Conservation (phyloP, 495 filamentous ascomycete species). For the Hyaloscypha bicolor region DNA sequence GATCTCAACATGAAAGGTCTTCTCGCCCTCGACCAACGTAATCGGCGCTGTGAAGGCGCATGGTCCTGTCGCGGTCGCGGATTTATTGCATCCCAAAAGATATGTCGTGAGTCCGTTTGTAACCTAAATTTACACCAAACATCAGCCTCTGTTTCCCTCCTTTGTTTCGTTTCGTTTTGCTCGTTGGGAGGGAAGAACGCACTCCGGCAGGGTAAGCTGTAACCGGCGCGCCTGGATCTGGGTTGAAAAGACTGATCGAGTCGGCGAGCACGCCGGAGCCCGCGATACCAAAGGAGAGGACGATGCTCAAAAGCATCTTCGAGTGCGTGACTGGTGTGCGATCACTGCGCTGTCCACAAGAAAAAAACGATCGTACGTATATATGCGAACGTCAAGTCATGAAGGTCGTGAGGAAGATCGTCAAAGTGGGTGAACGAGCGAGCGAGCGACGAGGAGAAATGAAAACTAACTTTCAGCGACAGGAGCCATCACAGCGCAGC, state of each 20-base stretch:
- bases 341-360: no score
- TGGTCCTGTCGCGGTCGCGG: not conserved
- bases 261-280: not conserved
- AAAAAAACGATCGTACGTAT: not conserved
- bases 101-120: slow-evolving; percentile 17
- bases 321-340: not conserved
- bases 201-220: not conserved
- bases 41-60: slow-evolving; percentile 21
- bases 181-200: not conserved
- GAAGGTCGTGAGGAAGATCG: not conserved
- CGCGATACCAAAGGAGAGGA: not conserved
- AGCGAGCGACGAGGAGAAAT: not conserved
- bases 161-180: not conserved
- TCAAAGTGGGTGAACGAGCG: not conserved
- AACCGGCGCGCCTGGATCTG: not conserved
- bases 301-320: not conserved
- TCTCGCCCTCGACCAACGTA: slow-evolving; percentile 16
- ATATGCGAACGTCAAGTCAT: not conserved
- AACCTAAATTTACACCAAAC: not conserved
- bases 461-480: not conserved
- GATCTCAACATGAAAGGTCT: slow-evolving; percentile 11
- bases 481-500: no score
- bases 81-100: slow-evolving; percentile 10
- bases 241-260: not conserved
- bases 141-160: not conserved